phyloP scores from a whole-genome alignment of 306 rosid species.

The Cucumis melo region DNA sequence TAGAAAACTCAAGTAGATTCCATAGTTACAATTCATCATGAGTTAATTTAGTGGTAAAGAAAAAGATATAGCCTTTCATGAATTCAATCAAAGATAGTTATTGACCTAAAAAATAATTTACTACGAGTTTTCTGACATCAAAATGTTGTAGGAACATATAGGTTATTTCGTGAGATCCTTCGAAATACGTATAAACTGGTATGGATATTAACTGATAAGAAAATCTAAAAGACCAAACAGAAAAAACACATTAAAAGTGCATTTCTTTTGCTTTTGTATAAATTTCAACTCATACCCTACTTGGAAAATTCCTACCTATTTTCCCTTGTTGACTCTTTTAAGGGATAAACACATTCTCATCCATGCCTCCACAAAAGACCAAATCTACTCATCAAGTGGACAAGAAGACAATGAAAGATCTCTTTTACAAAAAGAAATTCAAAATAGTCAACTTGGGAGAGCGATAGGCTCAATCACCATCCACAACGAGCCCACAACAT shows the following conservation, averaged over 20 bases:
- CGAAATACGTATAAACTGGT: no score
- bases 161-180: no score
- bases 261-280: neutral
- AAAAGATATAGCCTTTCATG: no score
- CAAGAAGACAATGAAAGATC: neutral
- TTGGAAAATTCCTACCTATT: neutral
- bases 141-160: no score
- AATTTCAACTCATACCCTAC: neutral
- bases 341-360: neutral
- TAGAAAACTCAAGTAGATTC: neutral
- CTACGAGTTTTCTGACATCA: no score
- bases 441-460: neutral
- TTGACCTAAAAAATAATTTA: no score
- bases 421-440: neutral
- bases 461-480: neutral
- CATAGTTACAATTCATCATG: neutral
- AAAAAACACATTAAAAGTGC: neutral
- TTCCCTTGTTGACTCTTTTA: neutral
- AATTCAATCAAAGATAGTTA: no score
- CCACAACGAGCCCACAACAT: neutral
- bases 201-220: no score
- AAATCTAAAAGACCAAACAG: no score
- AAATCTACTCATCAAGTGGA: neutral
- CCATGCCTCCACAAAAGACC: neutral
- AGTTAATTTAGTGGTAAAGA: no score